These are phyloP conservation scores for Hypoxylon intermedium DNA, from an alignment of 495 filamentous ascomycete genomes.

Conservation along the genomic window DNA sequence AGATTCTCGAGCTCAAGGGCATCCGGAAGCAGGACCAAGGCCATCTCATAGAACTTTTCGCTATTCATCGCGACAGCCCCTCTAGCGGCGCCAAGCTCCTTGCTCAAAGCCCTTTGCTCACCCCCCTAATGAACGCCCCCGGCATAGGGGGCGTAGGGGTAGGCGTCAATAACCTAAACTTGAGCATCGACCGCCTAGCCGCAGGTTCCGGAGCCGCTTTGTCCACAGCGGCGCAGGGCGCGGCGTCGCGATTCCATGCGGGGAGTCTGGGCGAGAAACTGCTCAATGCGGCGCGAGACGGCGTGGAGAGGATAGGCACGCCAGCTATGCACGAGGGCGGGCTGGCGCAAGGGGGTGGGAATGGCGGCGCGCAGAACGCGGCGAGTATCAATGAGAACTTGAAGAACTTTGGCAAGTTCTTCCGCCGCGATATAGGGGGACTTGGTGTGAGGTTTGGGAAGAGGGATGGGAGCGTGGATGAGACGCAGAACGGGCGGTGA, in stretches of 20 bases:
- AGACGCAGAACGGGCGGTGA: conserved; percentile 1
- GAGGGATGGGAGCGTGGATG: conserved; percentile 48
- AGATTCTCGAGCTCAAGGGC: conserved; percentile 92
- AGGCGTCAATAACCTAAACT: conserved; percentile 29
- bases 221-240: conserved; percentile 44
- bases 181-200: conserved; percentile 20
- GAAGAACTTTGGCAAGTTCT: conserved; percentile 95
- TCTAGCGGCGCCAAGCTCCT: conserved; percentile 65
- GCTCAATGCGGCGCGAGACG: conserved; percentile 86
- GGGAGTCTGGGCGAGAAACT: conserved; percentile 74
- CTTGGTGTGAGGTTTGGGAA: conserved; percentile 76
- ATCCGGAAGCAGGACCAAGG: conserved; percentile 83
- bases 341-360: conserved; percentile 66
- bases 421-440: conserved; percentile 83
- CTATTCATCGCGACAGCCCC: conserved; percentile 73
- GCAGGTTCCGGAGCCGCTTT: conserved; percentile 15
- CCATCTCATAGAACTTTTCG: conserved; percentile 85
- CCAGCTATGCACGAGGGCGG: conserved; percentile 48
- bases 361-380: conserved; percentile 53
- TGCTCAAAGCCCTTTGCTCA: conserved; percentile 65
- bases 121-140: conserved; percentile 60
- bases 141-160: conserved; percentile 51
- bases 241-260: conserved; percentile 74
- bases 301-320: conserved; percentile 84
- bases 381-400: conserved; percentile 86